A percentile compares a stretch with the other conserved stretches of the same genome.
Conservation (phyloP, 2,329 filamentous ascomycete species). For the Xenoacremonium recifei region DNA sequence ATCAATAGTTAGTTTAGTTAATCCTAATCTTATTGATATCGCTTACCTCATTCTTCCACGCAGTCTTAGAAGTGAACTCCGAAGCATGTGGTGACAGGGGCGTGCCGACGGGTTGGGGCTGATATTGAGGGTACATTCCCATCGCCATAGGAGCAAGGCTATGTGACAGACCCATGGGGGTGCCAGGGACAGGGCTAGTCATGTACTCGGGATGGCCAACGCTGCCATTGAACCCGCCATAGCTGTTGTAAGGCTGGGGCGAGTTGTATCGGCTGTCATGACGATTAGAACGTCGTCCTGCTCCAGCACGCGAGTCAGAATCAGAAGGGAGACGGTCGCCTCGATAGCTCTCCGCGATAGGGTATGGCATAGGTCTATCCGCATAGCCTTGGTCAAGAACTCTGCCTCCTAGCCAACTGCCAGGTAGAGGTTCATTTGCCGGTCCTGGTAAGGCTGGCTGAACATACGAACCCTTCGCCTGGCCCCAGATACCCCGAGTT, state of each 20-base stretch:
- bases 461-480: constrained; percentile 41
- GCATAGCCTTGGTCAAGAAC: constrained; percentile 37
- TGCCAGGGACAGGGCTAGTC: constrained; percentile 32
- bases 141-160: constrained; percentile 38
- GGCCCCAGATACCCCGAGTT: constrained; percentile 56
- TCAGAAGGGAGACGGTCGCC: constrained; percentile 49
- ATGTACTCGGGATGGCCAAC: constrained; percentile 36
- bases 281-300: constrained; percentile 44
- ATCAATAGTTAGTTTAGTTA: constrained; percentile 15
- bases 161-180: constrained; percentile 32
- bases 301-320: constrained; percentile 44
- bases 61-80: constrained; percentile 63
- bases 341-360: constrained; percentile 40
- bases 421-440: constrained; percentile 34
- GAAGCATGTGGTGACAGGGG: constrained; percentile 71
- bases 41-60: constrained; percentile 57
- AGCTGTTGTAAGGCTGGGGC: constrained; percentile 32
- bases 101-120: constrained; percentile 59
- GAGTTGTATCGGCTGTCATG: constrained; percentile 44
- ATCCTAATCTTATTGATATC: background rate
- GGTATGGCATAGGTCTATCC: constrained; percentile 37
- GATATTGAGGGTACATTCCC: constrained; percentile 47
- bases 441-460: constrained; percentile 34
- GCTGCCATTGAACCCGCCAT: constrained; percentile 35
- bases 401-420: constrained; percentile 46